Percentiles rank a stretch among this genome's conserved stretches.
Evolutionary conservation across 768 basidiomycete genomes (phyloP).

Genomic region (Fomitopsis pulvina): DNA sequence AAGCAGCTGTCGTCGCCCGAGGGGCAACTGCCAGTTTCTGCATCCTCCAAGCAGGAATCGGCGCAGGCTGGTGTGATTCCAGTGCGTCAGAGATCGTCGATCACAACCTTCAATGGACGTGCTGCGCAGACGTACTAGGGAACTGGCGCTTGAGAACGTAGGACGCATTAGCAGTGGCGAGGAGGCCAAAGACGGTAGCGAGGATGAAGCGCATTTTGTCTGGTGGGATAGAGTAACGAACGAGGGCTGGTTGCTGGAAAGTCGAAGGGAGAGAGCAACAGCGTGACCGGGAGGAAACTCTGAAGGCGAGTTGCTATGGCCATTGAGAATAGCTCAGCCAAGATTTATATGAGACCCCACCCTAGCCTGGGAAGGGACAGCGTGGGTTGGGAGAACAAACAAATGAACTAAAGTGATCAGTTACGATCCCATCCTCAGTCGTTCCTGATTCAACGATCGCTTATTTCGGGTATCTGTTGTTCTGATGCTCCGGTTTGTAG

Average conservation of each 20-base stretch:
- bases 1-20: constrained; percentile 46
- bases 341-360: constrained; percentile 9
- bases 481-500: neutral
- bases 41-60: constrained; percentile 36
- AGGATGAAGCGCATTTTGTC: constrained; percentile 49
- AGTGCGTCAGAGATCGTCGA: neutral
- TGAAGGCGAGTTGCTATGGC: constrained; percentile 14
- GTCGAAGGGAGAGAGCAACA: constrained; percentile 13
- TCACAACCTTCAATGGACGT: neutral
- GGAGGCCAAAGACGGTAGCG: constrained; percentile 31
- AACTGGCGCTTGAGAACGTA: constrained; percentile 8
- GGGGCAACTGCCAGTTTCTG: constrained; percentile 40
- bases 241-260: constrained; percentile 8
- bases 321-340: neutral
- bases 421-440: constrained; percentile 1
- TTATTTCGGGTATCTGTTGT: constrained; percentile 6
- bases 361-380: neutral
- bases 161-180: constrained; percentile 17
- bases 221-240: constrained; percentile 5
- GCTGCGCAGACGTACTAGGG: constrained; percentile 6
- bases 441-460: constrained; percentile 2
- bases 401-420: constrained; percentile 5
- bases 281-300: constrained; percentile 7
- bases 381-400: constrained; percentile 12
- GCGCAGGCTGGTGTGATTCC: constrained; percentile 41